Evolutionary conservation across 2,329 filamentous ascomycete species (phyloP), one percentile per base, ranked within the genome.

Genomic region (Fusarium mundagurra): DNA sequence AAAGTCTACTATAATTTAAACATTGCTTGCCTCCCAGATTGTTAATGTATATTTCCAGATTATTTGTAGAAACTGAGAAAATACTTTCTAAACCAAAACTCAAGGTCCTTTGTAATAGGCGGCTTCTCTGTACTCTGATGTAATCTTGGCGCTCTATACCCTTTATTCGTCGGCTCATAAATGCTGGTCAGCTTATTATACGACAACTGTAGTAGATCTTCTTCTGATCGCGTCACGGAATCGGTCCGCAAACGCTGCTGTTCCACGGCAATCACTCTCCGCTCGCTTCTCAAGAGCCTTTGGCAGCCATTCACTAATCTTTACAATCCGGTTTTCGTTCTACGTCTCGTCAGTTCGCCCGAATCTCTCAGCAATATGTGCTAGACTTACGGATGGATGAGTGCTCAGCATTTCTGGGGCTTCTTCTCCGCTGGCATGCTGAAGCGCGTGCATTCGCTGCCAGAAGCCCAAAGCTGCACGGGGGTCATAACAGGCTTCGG

Each of bases 401-500:
- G 93, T 95, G 78, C 90, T 93, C 76, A 94, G 82, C 84, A 93
- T 92, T 82, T 95, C 91, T 2, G 93, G 93, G 39, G 89, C 86
- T 64, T 88, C 86, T 51, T 87, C 81, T 33, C 84, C 82, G 5
- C 75, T 78, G 20, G 65, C 62, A 33, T 85, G 75, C 54, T 84
- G 85, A 6, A 83, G 80, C 44, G 81, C 80, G 71, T 92, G 90
- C 91, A 94, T 93, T 57, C 91, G 83, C 79, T 87, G 82, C 92
- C 91, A 94, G 67, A 95, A 89, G 1, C 84, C 85, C 48, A 92
- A 84, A 0, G 93, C 93, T 69, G 90, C 89, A 18, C 86, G 83
- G 2, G 93, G 93, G 70, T 94, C 87, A 79, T 93, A 95, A 83
- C 93, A 95, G 33, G 91, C 92, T 83, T 94, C 90, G 0, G 93